These are phyloP conservation scores for Lanzia echinophila DNA, from an alignment of 2,329 filamentous ascomycete genomes.

Conservation along the genomic window DNA sequence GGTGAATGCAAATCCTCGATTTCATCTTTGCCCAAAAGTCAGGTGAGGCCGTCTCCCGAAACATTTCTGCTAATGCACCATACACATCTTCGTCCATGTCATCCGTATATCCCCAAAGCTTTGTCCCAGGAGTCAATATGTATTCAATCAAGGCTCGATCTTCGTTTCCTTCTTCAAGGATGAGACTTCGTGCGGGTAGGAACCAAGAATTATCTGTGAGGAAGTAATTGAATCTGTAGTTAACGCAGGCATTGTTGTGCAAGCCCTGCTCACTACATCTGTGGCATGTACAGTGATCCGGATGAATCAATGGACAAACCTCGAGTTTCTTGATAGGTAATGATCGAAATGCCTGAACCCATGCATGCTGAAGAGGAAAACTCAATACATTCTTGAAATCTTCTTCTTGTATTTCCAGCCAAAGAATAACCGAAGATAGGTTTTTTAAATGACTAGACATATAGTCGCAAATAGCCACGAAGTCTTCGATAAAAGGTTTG, in stretches of 20 bases:
- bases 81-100: background rate
- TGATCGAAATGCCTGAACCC: background rate
- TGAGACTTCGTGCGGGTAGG: background rate
- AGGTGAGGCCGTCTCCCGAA: too few species aligned
- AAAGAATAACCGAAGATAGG: background rate
- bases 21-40: too few species aligned
- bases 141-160: background rate
- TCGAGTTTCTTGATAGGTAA: background rate
- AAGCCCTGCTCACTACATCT: too few species aligned
- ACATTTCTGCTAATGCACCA: background rate
- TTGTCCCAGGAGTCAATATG: background rate
- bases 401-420: background rate
- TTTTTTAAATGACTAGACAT: background rate
- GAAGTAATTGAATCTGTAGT: accelerated
- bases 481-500: background rate
- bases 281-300: too few species aligned
- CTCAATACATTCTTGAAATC: background rate
- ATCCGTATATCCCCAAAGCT: background rate
- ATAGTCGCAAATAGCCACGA: background rate
- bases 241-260: too few species aligned
- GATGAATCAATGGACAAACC: background rate
- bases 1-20: too few species aligned
- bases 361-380: background rate
- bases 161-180: background rate
- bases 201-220: background rate